These are phyloP conservation scores for Microstegium vimineum DNA, from an alignment of 176 grass and related monocot species.

Conservation along the genomic window DNA sequence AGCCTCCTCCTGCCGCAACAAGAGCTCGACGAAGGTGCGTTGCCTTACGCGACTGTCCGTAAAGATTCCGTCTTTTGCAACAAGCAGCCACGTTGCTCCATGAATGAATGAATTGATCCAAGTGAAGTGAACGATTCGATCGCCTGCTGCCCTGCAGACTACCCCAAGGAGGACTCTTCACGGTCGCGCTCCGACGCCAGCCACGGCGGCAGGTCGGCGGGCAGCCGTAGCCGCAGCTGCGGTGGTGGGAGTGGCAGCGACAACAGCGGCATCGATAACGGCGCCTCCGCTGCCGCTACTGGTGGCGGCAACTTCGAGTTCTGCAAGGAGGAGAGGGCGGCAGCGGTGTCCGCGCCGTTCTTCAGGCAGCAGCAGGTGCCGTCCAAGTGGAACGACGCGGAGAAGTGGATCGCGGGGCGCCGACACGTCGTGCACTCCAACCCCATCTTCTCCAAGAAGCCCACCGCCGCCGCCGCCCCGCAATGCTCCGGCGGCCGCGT, in stretches of 20 bases:
- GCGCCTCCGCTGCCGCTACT: background rate
- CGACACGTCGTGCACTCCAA: slow-evolving; percentile 82
- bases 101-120: background rate
- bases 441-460: slow-evolving; percentile 65
- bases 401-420: slow-evolving; percentile 83
- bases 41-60: background rate
- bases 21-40: slow-evolving; percentile 49
- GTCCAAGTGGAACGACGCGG: slow-evolving; percentile 98
- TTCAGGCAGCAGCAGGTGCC: slow-evolving; percentile 65
- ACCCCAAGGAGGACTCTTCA: slow-evolving; percentile 34
- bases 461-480: background rate
- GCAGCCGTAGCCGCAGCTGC: background rate
- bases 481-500: slow-evolving; percentile 24
- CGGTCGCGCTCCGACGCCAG: slow-evolving; percentile 36
- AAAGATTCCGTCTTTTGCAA: background rate
- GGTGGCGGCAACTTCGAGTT: slow-evolving; percentile 68
- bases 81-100: background rate
- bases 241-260: slow-evolving; percentile 37
- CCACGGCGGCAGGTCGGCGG: background rate
- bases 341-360: slow-evolving; percentile 28
- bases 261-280: slow-evolving; percentile 40
- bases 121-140: background rate
- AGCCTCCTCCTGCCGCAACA: slow-evolving; percentile 61
- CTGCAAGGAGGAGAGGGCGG: slow-evolving; percentile 39
- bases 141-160: background rate